Conservation (phyloP, 352 stramenopile genomes). For the Hyaloperonospora brassicae region DNA sequence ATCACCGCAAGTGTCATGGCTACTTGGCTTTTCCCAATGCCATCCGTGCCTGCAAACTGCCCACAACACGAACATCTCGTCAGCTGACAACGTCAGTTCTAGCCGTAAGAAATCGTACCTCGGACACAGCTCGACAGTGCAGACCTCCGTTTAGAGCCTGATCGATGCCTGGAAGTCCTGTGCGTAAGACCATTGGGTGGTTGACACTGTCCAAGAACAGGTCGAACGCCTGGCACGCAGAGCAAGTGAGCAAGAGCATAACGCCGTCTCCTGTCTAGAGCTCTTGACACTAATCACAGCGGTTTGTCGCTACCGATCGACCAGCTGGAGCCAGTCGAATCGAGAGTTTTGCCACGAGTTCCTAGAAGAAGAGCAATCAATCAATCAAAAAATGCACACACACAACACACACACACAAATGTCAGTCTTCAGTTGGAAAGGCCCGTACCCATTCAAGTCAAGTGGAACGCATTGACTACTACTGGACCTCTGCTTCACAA, state of each 20-base stretch:
- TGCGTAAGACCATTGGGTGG: conserved; percentile 55
- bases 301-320: conserved; percentile 26
- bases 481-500: conserved; percentile 39
- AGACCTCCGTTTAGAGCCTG: conserved; percentile 57
- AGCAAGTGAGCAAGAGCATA: conserved; percentile 1
- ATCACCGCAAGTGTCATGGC: conserved; percentile 67
- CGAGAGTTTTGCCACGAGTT: conserved; percentile 50
- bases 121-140: conserved; percentile 41
- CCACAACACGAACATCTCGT: conserved; percentile 2
- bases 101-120: conserved; percentile 23
- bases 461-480: not conserved
- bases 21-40: conserved; percentile 70
- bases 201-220: conserved; percentile 73
- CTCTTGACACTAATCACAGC: not conserved
- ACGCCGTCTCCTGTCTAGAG: not conserved
- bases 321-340: conserved; percentile 40
- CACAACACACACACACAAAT: not conserved
- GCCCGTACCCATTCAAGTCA: not conserved
- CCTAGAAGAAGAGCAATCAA: conserved; percentile 14
- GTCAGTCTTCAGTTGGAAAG: conserved; percentile 5
- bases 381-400: too few species aligned
- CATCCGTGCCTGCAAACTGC: conserved; percentile 60
- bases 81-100: conserved; percentile 7
- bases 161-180: conserved; percentile 50
- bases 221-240: conserved; percentile 48